Evolutionary conservation across 2,329 filamentous ascomycete species (phyloP).

Genomic region (Xenoacremonium recifei): DNA sequence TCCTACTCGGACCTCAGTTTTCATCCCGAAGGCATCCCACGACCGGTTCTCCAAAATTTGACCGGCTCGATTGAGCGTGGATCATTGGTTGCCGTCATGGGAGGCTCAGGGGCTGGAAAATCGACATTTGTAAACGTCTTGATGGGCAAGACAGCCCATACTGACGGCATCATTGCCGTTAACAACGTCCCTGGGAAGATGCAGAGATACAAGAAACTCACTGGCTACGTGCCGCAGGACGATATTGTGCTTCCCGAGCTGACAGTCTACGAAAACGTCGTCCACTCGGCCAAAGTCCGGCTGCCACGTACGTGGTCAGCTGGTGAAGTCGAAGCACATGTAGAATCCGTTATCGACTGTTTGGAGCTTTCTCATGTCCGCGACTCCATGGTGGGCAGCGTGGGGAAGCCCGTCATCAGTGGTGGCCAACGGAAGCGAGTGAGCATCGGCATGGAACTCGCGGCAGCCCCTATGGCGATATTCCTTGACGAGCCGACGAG

Average conservation of each 20-base stretch:
- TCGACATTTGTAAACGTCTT: slow-evolving; percentile 59
- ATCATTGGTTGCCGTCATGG: slow-evolving; percentile 58
- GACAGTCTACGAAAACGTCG: slow-evolving; percentile 61
- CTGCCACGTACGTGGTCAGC: slow-evolving; percentile 52
- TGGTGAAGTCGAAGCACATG: slow-evolving; percentile 48
- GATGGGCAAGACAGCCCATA: slow-evolving; percentile 57
- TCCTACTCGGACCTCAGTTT: slow-evolving; percentile 49
- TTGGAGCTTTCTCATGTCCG: slow-evolving; percentile 51
- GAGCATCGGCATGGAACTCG: slow-evolving; percentile 58
- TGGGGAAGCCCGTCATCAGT: slow-evolving; percentile 50
- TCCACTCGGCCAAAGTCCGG: slow-evolving; percentile 56
- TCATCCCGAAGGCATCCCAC: slow-evolving; percentile 42
- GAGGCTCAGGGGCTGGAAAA: slow-evolving; percentile 58
- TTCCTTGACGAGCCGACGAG: slow-evolving; percentile 55
- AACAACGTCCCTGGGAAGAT: slow-evolving; percentile 50
- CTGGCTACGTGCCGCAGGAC: slow-evolving; percentile 62
- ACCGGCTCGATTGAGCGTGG: slow-evolving; percentile 54
- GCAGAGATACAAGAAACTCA: slow-evolving; percentile 55
- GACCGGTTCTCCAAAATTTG: slow-evolving; percentile 50
- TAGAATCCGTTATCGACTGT: slow-evolving; percentile 56
- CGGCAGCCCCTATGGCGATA: slow-evolving; percentile 54
- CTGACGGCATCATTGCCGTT: slow-evolving; percentile 49
- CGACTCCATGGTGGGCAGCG: slow-evolving; percentile 50
- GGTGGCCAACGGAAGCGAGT: slow-evolving; percentile 59
- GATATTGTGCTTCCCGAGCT: slow-evolving; percentile 59